These are phyloP conservation scores for Penicillium psychrosexuale DNA, from an alignment of 2,329 filamentous ascomycete species.

Conservation along the genomic window DNA sequence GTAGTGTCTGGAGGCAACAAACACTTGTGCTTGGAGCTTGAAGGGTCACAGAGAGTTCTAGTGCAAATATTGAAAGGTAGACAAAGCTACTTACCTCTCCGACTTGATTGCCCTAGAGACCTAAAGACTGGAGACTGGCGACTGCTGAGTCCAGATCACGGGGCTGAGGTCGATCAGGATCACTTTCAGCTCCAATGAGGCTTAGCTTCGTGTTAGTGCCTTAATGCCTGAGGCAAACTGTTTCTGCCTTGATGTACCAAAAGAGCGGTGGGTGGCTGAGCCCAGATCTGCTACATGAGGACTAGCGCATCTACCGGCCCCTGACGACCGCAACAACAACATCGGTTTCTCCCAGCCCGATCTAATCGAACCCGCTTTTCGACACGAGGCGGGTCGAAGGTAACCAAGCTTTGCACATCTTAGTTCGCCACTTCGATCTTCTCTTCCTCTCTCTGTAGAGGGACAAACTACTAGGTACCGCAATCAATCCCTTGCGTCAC, in stretches of 20 bases:
- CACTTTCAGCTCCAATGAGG: conserved; percentile 9
- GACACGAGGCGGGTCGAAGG: conserved; percentile 12
- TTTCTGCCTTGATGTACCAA: background rate
- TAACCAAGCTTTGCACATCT: conserved; percentile 2
- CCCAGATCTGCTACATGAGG: conserved; percentile 1
- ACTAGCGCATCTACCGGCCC: conserved; percentile 14
- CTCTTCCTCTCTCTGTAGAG: conserved; percentile 13
- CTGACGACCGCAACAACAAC: conserved; percentile 28
- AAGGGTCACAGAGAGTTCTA: background rate
- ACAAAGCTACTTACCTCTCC: conserved; percentile 5
- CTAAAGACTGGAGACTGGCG: conserved; percentile 13
- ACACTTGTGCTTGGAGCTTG: conserved; percentile 2
- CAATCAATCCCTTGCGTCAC: conserved; percentile 33
- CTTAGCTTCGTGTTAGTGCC: background rate
- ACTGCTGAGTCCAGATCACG: conserved; percentile 20
- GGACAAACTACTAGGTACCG: conserved; percentile 17
- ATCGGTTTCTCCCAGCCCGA: conserved; percentile 16
- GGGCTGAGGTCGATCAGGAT: conserved; percentile 13
- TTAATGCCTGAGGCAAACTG: background rate
- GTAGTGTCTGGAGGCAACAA: conserved; percentile 10
- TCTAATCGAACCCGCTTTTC: conserved; percentile 25
- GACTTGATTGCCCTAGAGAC: conserved; percentile 3
- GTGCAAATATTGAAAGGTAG: background rate
- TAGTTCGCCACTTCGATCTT: background rate
- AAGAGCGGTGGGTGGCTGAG: conserved; percentile 12